phyloP scores from a whole-genome alignment of 305 asterid species.

The Caryopteris hybrid region DNA sequence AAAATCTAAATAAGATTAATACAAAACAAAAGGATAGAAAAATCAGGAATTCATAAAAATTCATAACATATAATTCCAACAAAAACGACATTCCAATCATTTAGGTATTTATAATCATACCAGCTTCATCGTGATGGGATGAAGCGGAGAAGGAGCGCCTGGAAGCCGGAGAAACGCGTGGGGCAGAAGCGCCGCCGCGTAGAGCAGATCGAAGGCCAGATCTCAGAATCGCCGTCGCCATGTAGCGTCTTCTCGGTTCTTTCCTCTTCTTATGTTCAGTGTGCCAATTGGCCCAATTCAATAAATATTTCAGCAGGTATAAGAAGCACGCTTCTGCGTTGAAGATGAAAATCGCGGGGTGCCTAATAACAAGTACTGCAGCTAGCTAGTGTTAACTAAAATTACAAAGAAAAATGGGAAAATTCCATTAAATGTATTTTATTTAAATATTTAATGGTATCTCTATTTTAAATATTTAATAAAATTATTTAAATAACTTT shows the following conservation, averaged over 20 bases:
- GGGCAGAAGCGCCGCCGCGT: slow-evolving; percentile 43
- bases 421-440: too few species aligned
- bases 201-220: slow-evolving; percentile 64
- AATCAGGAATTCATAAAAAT: background rate
- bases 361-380: too few species aligned
- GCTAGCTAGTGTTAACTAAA: too few species aligned
- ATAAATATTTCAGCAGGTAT: too few species aligned
- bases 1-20: background rate
- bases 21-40: background rate
- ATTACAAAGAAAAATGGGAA: too few species aligned
- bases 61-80: background rate
- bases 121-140: slow-evolving; percentile 58
- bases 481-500: too few species aligned
- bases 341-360: too few species aligned
- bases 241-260: background rate
- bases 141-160: slow-evolving; percentile 55
- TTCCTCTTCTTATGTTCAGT: background rate
- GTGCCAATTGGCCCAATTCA: too few species aligned
- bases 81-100: background rate
- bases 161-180: slow-evolving; percentile 33
- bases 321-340: too few species aligned
- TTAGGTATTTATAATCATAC: slow-evolving; percentile 20
- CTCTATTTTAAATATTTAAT: too few species aligned
- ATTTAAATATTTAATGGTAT: too few species aligned
- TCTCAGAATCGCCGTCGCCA: slow-evolving; percentile 73